Conservation (phyloP, 2,329 filamentous ascomycete species). For the Phialophora verrucosa region DNA sequence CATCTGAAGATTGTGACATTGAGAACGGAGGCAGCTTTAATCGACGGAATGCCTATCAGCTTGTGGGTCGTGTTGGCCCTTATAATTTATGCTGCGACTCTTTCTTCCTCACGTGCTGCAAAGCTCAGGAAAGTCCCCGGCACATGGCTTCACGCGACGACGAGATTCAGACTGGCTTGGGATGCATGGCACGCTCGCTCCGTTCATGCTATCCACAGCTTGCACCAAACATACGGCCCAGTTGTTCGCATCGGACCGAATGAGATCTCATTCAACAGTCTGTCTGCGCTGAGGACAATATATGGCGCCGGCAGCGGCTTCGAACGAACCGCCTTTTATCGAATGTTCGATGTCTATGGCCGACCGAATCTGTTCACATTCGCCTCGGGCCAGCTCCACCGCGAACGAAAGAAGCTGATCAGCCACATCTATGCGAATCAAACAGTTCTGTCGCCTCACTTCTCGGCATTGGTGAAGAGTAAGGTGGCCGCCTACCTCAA, state of each 20-base stretch:
- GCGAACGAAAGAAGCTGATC: conserved; percentile 56
- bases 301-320: conserved; percentile 61
- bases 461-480: conserved; percentile 46
- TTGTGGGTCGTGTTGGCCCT: conserved; percentile 24
- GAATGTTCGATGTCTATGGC: conserved; percentile 58
- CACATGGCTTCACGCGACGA: conserved; percentile 30
- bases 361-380: conserved; percentile 60
- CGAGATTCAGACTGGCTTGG: conserved; percentile 33
- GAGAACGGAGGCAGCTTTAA: conserved; percentile 76
- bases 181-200: conserved; percentile 35
- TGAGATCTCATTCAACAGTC: conserved; percentile 53
- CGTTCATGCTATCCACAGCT: conserved; percentile 39
- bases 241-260: conserved; percentile 57
- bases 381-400: conserved; percentile 51
- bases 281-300: conserved; percentile 58
- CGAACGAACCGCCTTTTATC: conserved; percentile 59
- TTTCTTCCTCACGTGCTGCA: conserved; percentile 10
- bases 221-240: conserved; percentile 56
- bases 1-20: conserved; percentile 43
- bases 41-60: conserved; percentile 54
- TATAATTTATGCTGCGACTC: conserved; percentile 13
- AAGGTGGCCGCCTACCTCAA: conserved; percentile 51
- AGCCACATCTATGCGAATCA: conserved; percentile 61
- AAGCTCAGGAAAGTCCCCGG: conserved; percentile 35
- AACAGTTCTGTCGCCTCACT: conserved; percentile 47